Evolutionary conservation across 768 basidiomycete genomes (phyloP), one percentile per base, ranked within the genome.

Genomic region (Xerocomellus intermedius): DNA sequence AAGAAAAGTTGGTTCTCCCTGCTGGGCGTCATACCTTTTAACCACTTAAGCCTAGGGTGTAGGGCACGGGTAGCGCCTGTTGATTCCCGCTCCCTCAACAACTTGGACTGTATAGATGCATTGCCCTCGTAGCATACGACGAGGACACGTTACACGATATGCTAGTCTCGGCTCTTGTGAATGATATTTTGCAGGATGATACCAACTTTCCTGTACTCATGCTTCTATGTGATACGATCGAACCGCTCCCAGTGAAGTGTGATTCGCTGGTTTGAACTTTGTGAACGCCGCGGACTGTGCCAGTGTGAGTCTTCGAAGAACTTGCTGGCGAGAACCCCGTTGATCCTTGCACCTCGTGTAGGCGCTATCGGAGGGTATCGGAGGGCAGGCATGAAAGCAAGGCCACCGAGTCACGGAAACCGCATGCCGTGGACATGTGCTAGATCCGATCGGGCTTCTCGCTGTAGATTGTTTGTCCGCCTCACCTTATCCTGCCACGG

Each of bases 401-500:
- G 10, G 8, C 30, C 36, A 55, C 42, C 35, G 38, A 39, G 24
- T 55, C 49, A 51, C 45, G 13, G 42, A 42, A 49, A 24, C 49
- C 59, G 45, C 60, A 44, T 46, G 64, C 32, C 17, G 10, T 14
- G 41, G 38, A 39, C 51, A 39, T 37, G 48, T 26, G 26, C 26
- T 52, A 49, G 57, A 63, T 49, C 36, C 6, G 50, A 66, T 58
- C 54, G 33, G 55, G 22, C 6, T 42, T 41, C 41, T 50, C 5
- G 48, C 54, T 39, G 42, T 52, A 13, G 33, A n/a, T 21, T 45
- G 58, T 45, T 38, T 42, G 51, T 36, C 12, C 24, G 50, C 64
- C 62, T 58, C 53, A 57, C 58, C 42, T 38, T 43, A 19, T 54
- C 55, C 54, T 55, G 59, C 60, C 54, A 26, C 44, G 26, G 35